Evolutionary conservation across 2,329 filamentous ascomycete genomes (phyloP).

Genomic region (Ilyonectria robusta): DNA sequence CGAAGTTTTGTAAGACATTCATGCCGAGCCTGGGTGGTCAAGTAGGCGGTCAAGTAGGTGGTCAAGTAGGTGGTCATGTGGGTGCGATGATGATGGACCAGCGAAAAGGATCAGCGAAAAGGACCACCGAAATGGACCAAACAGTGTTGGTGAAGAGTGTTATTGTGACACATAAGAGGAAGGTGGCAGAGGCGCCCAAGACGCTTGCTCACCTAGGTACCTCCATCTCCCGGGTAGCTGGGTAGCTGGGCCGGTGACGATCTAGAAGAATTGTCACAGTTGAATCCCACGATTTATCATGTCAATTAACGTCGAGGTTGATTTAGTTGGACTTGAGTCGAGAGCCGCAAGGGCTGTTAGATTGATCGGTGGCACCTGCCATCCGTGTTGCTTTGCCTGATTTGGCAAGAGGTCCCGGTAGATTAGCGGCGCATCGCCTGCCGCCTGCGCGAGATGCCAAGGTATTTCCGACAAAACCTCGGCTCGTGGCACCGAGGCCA

Average conservation of each 20-base stretch:
- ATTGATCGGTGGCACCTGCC: background rate
- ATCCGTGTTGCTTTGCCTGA: background rate
- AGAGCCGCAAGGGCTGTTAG: background rate
- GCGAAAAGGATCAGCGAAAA: background rate
- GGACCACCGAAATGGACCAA: background rate
- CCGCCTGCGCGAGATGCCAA: slow-evolving; percentile 6
- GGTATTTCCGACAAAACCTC: slow-evolving; percentile 39
- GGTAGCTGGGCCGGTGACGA: background rate
- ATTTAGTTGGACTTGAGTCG: background rate
- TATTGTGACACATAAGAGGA: background rate
- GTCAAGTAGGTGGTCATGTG: background rate
- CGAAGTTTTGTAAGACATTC: slow-evolving; percentile 15
- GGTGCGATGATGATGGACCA: background rate
- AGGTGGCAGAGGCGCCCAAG: background rate
- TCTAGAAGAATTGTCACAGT: background rate
- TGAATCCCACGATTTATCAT: background rate
- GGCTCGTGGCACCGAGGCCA: slow-evolving; percentile 36
- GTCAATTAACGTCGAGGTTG: background rate
- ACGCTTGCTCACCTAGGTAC: background rate
- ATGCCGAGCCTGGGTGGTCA: background rate
- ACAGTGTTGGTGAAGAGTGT: background rate
- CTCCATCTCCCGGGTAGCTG: background rate
- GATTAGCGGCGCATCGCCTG: slow-evolving; percentile 3
- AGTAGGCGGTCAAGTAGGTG: background rate
- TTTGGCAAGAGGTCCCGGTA: slow-evolving; percentile 7